Evolutionary conservation across 2,329 filamentous ascomycete species (phyloP), one percentile per base, ranked within the genome.

Genomic region (Aureobasidium vineae): DNA sequence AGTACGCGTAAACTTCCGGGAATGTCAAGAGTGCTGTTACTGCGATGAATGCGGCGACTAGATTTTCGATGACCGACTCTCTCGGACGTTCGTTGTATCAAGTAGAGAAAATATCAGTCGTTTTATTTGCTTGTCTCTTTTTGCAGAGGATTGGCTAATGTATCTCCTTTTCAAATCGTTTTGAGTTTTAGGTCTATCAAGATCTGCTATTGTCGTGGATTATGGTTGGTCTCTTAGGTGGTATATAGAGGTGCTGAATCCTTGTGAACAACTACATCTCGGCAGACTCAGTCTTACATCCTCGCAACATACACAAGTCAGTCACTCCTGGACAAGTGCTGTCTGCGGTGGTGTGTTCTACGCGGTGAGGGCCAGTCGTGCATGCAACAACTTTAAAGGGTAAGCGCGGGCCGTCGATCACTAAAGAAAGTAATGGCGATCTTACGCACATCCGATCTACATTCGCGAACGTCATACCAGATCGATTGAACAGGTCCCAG

Each of bases 331-430:
- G 8, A 36, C 38, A 15, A 40, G 38, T 19, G 38, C 38, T 40
- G 33, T 11, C 33, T 36, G 33, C 3, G 33, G 33, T 36, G 10
- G 33, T 36, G 33, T 36, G 33, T 36, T 36, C 7, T 36, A 2
- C 33, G 33, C 10, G 33, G 16, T 10, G n/a, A 23, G 41, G 21
- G 5, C 4, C 45, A 15, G 5, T 26, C n/a, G 5, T 15, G 41
- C 21, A 49, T 28, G 54, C 54, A 43, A 59, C 13, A 43, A 59
- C 54, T 36, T 11, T 36, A 59, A 43, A n/a, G 15, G 38, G 54
- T 31, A 59, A 59, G 54, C 16, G 19, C 36, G 33, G 21, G 31
- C 54, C 54, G 16, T 19, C 40, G 54, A 59, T 41, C 36, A 28
- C 15, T 15, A 21, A 21, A 59, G 45, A 43, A 43, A 26, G 36